Base-by-base conservation (phyloP, 1,139 yeast genomes). In the Yamadazyma pseudoaaseri region DNA sequence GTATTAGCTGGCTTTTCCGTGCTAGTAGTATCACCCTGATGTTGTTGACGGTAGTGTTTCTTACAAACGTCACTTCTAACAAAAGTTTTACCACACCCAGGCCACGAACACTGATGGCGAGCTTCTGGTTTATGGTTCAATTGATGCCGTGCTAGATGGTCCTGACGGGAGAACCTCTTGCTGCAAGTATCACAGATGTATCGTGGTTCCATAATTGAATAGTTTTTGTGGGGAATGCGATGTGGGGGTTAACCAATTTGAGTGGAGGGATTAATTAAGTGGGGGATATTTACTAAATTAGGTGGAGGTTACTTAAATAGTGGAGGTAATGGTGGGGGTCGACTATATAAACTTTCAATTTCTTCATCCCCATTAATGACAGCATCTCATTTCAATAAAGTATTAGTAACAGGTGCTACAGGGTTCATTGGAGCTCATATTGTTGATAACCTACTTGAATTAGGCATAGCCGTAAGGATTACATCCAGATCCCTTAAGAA, bases 331-430 rank as follows among this genome's bases (percentile, higher is more conserved):
- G 25, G 31, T 27, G 38, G 31, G 38, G 27, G 26, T 22, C n/a
- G n/a, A 9, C 7, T 22, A 22, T 8, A 22, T 22, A 22, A 9
- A 22, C 12, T 11, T 11, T n/a, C n/a, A 3, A 16, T 23, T 16
- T 16, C 13, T 18, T 8, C 9, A n/a, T 10, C 21, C 21, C 7
- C 10, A 18, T 7, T 18, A 7, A 42, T 42, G 46, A 41, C 44
- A 4, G 43, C 31, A 4, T 32, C 37, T 5, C 42, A 42, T 29
- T 41, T 35, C 23, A 41, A 35, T 22, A 41, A 50, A 36, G 57
- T 74, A 15, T 61, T 75, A 13, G 70, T 77, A 15, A 67, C 81
- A 1, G 82, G 82, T 1, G 79, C 75, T 6, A 67, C 76, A 5
- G 81, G 82, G n/a, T 76, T 62, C 45, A 68, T 76, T 36, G 81